Evolutionary conservation across 202 grass and related monocot genomes (phyloP), one percentile per base, ranked within the genome.

Genomic region (Cymbopogon flexuosus): DNA sequence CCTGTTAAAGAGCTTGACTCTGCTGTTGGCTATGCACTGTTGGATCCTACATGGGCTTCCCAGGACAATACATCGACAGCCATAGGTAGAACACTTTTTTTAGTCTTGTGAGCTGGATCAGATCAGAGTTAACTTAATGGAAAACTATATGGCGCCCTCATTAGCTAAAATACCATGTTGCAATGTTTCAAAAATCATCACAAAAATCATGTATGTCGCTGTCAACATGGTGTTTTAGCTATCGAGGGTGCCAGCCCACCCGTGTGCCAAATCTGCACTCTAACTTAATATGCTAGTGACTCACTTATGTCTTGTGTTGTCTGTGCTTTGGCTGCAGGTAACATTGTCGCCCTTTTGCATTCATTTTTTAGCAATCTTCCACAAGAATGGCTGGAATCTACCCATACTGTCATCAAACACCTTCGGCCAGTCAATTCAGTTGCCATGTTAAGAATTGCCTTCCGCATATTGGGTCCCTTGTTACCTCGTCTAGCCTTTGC

Each of bases 351-450:
- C 70, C 95, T 98, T 73, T 68, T 98, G 58, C 95, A 98, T 79
- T 79, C 90, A 8, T 98, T 98, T 84, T 98, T 91, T 81, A 98
- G 90, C 87, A 98, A 95, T 79, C 90, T 98, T 79, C 95, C 95
- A 54, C 92, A 98, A 83, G 95, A 98, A 86, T 98, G 95, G 92
- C 83, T 98, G 73, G 95, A 95, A 76, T 91, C 92, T 78, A 93
- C 95, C 27, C 95, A 98, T 70, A 91, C 90, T 57, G 86, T 98
- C 54, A 94, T 98, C 73, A 98, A 95, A 77, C 92, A 98, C 81
- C 90, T 98, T 42, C 85, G 88, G 34, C 96, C 96, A 84, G 90
- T 98, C 49, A 98, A 79, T 93, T 98, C 96, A 80, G 90, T 98
- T 77, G 90, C 96, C 57, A 98, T 95, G 92, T 81, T 98, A 61